phyloP scores from a whole-genome alignment of 1,139 yeast species.

The Sugiyamaella pinicola region DNA sequence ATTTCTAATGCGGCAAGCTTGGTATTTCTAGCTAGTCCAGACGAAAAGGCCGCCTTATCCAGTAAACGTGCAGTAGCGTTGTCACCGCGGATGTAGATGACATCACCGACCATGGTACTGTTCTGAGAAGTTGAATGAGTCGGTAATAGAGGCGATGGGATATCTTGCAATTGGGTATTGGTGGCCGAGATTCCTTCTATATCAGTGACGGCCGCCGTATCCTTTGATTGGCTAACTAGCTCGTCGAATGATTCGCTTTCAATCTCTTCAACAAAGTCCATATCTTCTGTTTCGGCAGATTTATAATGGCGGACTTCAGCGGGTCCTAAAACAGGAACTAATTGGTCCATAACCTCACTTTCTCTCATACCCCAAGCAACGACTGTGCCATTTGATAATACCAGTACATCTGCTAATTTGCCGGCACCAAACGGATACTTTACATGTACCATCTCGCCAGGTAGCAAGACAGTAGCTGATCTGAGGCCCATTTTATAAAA shows the following conservation, averaged over 20 bases:
- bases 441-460: constrained; percentile 66
- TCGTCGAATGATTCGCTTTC: background rate
- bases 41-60: constrained; percentile 87
- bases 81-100: constrained; percentile 60
- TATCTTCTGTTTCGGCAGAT: constrained; percentile 73
- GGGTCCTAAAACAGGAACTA: constrained; percentile 49
- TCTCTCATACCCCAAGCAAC: constrained; percentile 76
- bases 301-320: constrained; percentile 57
- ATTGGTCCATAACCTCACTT: constrained; percentile 51
- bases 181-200: background rate
- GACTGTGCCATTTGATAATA: constrained; percentile 70
- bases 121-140: constrained; percentile 9
- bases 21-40: constrained; percentile 84
- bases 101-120: constrained; percentile 64
- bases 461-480: constrained; percentile 53
- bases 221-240: constrained; percentile 15
- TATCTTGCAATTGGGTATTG: background rate
- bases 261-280: constrained; percentile 73
- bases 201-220: background rate
- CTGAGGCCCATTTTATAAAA: constrained; percentile 46
- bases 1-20: constrained; percentile 77
- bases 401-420: constrained; percentile 54
- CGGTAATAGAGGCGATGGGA: constrained; percentile 5
- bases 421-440: constrained; percentile 46
- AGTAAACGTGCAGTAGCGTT: constrained; percentile 53